phyloP scores from a whole-genome alignment of 2,329 filamentous ascomycete species.

The Botrytis paeoniae region DNA sequence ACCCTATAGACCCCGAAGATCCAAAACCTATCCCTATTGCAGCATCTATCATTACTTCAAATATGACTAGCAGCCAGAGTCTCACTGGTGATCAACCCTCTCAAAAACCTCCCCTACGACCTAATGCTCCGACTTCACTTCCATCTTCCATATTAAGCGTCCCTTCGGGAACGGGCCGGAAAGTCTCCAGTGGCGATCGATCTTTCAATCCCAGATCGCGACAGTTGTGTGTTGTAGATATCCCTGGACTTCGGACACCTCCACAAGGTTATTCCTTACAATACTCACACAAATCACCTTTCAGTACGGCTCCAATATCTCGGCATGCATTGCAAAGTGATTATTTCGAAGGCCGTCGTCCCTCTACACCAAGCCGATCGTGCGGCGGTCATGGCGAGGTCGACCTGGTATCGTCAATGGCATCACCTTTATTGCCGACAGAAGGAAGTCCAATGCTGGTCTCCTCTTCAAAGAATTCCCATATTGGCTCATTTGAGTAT shows the following conservation, averaged over 20 bases:
- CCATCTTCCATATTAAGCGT: not conserved
- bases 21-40: not conserved
- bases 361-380: not conserved
- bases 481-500: conserved; percentile 21
- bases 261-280: not conserved
- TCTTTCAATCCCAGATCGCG: not conserved
- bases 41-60: not conserved
- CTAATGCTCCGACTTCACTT: not conserved
- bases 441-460: not conserved
- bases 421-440: not conserved
- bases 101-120: conserved; percentile 3
- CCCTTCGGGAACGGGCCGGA: not conserved
- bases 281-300: not conserved
- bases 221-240: not conserved
- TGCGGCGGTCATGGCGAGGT: not conserved
- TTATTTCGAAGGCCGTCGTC: not conserved
- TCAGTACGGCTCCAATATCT: not conserved
- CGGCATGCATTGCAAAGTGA: not conserved
- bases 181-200: not conserved
- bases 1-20: not conserved
- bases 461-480: conserved; percentile 21
- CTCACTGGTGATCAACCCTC: not conserved
- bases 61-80: not conserved
- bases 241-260: not conserved
- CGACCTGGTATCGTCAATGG: not conserved